These are phyloP conservation scores for Cicer arietinum DNA, from an alignment of 306 rosid species.

Conservation along the genomic window DNA sequence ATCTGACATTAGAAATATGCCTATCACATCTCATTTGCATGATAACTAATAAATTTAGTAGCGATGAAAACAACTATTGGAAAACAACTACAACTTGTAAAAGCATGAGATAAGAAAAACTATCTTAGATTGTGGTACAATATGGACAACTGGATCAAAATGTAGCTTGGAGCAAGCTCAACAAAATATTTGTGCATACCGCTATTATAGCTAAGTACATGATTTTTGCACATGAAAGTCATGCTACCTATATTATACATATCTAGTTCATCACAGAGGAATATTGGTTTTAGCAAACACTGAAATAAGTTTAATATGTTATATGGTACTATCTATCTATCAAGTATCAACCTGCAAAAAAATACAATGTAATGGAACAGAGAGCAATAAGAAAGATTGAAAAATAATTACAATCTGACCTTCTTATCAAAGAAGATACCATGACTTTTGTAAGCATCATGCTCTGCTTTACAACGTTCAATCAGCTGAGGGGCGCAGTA, in stretches of 20 bases:
- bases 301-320: neutral
- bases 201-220: constrained; percentile 2
- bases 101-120: constrained; percentile 20
- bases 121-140: neutral
- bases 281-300: constrained; percentile 6
- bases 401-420: constrained; percentile 51
- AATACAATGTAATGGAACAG: constrained; percentile 25
- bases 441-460: constrained; percentile 65
- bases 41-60: neutral
- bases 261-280: constrained; percentile 13
- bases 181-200: neutral
- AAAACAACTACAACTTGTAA: constrained; percentile 6
- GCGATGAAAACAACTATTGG: neutral
- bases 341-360: constrained; percentile 17
- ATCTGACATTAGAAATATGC: constrained; percentile 16
- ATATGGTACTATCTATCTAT: constrained; percentile 5
- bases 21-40: constrained; percentile 26
- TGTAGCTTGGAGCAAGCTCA: neutral
- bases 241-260: neutral
- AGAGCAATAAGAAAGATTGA: constrained; percentile 35
- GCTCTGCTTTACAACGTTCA: constrained; percentile 95
- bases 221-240: neutral
- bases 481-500: constrained; percentile 80
- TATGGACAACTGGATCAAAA: neutral
- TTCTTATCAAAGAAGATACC: constrained; percentile 89